Evolutionary conservation across 768 basidiomycete species (phyloP), one percentile per base, ranked within the genome.

Genomic region (Atractiella rhizophila): DNA sequence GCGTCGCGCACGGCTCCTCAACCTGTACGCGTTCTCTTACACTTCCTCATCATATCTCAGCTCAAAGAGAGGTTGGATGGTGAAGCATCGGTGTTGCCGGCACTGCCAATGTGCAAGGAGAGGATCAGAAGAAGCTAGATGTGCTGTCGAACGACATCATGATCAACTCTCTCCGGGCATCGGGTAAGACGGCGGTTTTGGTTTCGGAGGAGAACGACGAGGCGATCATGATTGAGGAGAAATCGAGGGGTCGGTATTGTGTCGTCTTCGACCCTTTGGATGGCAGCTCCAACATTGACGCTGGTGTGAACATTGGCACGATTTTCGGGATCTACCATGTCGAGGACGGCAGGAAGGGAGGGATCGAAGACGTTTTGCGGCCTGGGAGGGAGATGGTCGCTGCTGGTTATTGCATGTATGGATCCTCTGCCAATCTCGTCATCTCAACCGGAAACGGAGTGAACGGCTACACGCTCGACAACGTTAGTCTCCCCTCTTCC

Each of bases 201-300:
- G 83, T 98, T 47, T 86, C 83, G 15, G 91, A 98, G 42, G 54
- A 55, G 46, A 51, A 48, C 50, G 83, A 91, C 9, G 70, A 91
- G 18, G 83, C 85, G 15, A 71, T 94, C 61, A 45, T 60, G 30
- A 69, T 94, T 58, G 78, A 86, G 57, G 79, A 82, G 48, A 74
- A 71, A 39, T 64, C 63, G 47, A 74, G 67, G 59, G 85, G 86
- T 51, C 73, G 68, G 59, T 96, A 94, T 64, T 91, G 85, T 54
- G 88, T 96, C 51, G 91, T 96, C 2, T 98, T 98, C 52, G 91
- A 98, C 61, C 91, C 91, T 28, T 70, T 91, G 37, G 85, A 96
- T 54, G 85, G 86, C 40, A 78, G 74, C 56, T 81, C 77, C 65
- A 91, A 91, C 63, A 94, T 94, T 63, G 85, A 88, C 57, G 86